Conservation (phyloP, 2,329 filamentous ascomycete species). For the Clarireedia monteithiana region DNA sequence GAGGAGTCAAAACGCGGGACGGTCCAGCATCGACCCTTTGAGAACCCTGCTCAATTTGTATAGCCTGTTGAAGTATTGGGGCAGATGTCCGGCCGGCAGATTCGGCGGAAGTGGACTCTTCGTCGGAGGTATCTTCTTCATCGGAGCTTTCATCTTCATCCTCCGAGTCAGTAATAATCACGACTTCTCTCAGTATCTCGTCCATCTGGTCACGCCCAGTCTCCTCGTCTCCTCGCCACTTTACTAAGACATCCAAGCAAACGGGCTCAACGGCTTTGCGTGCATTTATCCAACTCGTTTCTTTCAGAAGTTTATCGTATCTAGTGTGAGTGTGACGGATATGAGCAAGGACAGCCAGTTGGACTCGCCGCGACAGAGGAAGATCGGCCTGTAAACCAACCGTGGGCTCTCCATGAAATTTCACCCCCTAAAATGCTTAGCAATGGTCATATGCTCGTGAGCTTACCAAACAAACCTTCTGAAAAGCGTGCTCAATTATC, state of each 20-base stretch:
- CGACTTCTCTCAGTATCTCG: conserved; percentile 58
- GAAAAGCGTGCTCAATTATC: conserved; percentile 56
- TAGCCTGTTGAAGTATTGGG: conserved; percentile 9
- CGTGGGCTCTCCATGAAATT: conserved; percentile 44
- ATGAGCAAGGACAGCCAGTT: conserved; percentile 58
- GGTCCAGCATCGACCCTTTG: not conserved
- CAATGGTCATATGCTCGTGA: conserved; percentile 1
- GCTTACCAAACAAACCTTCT: conserved; percentile 42
- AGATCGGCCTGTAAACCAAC: conserved; percentile 51
- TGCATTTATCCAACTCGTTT: conserved; percentile 51
- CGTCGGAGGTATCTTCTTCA: conserved; percentile 13
- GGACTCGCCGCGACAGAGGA: conserved; percentile 52
- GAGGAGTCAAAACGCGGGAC: not conserved
- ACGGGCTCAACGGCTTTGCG: conserved; percentile 52
- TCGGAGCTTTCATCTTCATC: conserved; percentile 14
- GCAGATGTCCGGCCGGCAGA: conserved; percentile 10
- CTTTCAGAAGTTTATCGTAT: conserved; percentile 53
- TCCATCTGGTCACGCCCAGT: conserved; percentile 60
- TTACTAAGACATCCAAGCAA: conserved; percentile 58
- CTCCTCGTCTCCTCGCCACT: conserved; percentile 66
- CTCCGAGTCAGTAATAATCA: conserved; percentile 45
- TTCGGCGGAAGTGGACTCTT: conserved; percentile 18
- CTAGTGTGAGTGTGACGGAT: conserved; percentile 60
- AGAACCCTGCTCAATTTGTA: not conserved
- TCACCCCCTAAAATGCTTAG: conserved; percentile 36